These are phyloP conservation scores for Carnegiea gigantea DNA, from an alignment of 179 eudicot genomes.

Conservation along the genomic window DNA sequence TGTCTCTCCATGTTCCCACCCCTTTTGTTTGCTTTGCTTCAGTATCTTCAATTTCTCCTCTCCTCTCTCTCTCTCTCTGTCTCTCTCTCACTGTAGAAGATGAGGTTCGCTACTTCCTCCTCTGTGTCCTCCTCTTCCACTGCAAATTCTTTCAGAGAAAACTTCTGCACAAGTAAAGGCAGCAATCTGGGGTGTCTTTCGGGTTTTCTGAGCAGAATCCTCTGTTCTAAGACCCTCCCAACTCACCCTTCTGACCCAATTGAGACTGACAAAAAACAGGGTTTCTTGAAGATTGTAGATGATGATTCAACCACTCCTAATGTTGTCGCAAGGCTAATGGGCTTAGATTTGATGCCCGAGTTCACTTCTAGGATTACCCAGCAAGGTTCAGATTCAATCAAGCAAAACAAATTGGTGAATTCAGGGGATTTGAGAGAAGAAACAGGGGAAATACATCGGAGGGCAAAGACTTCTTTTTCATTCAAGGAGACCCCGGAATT, in stretches of 20 bases:
- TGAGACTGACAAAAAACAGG: slow-evolving; percentile 10
- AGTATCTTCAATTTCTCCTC: slow-evolving; percentile 33
- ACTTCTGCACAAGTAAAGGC: slow-evolving; percentile 25
- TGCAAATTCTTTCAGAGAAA: slow-evolving; percentile 17
- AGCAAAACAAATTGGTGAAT: slow-evolving; percentile 41
- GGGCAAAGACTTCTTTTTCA: slow-evolving; percentile 44
- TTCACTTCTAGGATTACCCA: slow-evolving; percentile 16
- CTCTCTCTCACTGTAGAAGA: slow-evolving; percentile 3
- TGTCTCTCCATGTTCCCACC: slow-evolving; percentile 25
- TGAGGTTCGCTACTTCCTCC: slow-evolving; percentile 35
- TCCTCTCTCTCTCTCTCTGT: slow-evolving; percentile 1
- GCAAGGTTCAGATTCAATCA: slow-evolving; percentile 19
- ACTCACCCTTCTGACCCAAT: slow-evolving; percentile 42
- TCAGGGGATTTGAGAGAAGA: slow-evolving; percentile 31
- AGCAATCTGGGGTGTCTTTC: slow-evolving; percentile 37
- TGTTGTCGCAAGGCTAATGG: slow-evolving; percentile 84
- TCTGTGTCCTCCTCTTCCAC: slow-evolving; percentile 36
- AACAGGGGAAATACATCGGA: slow-evolving; percentile 35
- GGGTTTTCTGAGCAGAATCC: slow-evolving; percentile 45
- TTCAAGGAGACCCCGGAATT: slow-evolving; percentile 41
- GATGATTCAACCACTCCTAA: slow-evolving; percentile 40
- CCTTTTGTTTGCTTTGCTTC: slow-evolving; percentile 17
- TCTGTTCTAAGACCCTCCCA: slow-evolving; percentile 49
- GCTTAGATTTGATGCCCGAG: slow-evolving; percentile 59
- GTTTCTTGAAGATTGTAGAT: slow-evolving; percentile 7